Base-by-base conservation (phyloP, 176 grass and related monocot species). In the Chloris gayana region DNA sequence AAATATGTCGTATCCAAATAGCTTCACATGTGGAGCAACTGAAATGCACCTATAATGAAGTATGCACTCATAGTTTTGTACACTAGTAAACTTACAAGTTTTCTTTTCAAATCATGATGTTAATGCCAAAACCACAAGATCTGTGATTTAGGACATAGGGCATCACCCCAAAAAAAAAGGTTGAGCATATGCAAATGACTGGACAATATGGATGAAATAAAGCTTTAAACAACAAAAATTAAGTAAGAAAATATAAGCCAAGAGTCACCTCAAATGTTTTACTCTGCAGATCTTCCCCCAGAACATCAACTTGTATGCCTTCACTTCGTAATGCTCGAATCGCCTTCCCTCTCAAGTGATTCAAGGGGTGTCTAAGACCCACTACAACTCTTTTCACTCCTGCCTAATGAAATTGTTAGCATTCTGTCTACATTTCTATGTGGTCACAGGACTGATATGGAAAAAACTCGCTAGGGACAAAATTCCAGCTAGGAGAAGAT, bases 361-460 rank as follows among this genome's bases (percentile, higher is more conserved):
- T 77, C 65, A 98, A 82, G 35, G 95, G 92, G 68, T 98, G 88
- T 69, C 92, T 89, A 66, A 98, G 85, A 67, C 95, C 95, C 21
- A 98, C 74, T 24, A 98, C 89, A 59, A 91, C 95, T 79, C 91
- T 91, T 79, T 86, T 87, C 32, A 98, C 87, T 87, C 95, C 95
- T 94, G 90, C 86, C 95, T 98, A 89, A 89, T 85, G 64, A 50
- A 94, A 83, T 50, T 5, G 66, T 89, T 71, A 88, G 82, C 38
- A 21, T 71, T 58, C 35, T 4, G 24, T 34, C 45, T 69, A 24
- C 4, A 24, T 25, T 60, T 46, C 14, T 13, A 29, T 30, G 30
- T 8, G 0, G 17, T 5, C 53, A 49, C 37, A 77, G 14, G 38
- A 26, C 12, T 82, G 7, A 41, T 64, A 3, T 6, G 56, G 56